Conservation (phyloP, 2,329 filamentous ascomycete genomes). For the Alternaria ethzedia region DNA sequence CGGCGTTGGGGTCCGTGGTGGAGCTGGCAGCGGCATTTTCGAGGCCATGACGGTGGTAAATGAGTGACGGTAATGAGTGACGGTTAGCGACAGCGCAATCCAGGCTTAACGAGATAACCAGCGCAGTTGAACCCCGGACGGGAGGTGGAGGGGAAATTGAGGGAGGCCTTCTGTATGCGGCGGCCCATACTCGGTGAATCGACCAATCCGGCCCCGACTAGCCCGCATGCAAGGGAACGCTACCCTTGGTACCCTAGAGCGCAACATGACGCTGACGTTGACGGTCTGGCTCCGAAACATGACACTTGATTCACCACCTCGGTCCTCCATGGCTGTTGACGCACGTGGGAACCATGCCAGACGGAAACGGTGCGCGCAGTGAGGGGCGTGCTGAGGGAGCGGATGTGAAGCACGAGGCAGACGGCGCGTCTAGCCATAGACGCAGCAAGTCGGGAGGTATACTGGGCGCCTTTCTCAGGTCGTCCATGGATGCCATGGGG, state of each 20-base stretch:
- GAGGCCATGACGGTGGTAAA: constrained; percentile 61
- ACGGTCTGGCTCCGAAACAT: constrained; percentile 23
- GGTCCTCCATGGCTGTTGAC: constrained; percentile 17
- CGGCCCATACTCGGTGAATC: constrained; percentile 17
- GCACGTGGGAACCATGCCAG: constrained; percentile 30
- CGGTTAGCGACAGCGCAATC: constrained; percentile 21
- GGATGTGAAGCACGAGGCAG: constrained; percentile 3
- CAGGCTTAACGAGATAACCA: constrained; percentile 18
- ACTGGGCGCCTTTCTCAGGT: constrained; percentile 59
- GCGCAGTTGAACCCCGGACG: constrained; percentile 20
- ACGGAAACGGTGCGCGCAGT: constrained; percentile 13
- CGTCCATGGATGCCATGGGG: constrained; percentile 21
- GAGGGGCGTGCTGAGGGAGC: not conserved
- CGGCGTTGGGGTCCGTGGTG: constrained; percentile 69
- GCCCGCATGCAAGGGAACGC: constrained; percentile 23
- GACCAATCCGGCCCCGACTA: constrained; percentile 23
- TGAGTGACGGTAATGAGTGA: constrained; percentile 26
- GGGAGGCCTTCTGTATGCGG: constrained; percentile 30
- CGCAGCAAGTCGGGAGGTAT: constrained; percentile 69
- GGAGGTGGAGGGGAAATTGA: constrained; percentile 30
- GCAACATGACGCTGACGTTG: constrained; percentile 13
- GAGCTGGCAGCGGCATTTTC: constrained; percentile 63
- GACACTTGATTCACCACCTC: constrained; percentile 18
- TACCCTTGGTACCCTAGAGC: not conserved
- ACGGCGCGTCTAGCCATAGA: constrained; percentile 21